Percentiles rank a stretch among this genome's conserved stretches.
Evolutionary conservation across 495 filamentous ascomycete species (phyloP).

Genomic region (Viridothelium virens): DNA sequence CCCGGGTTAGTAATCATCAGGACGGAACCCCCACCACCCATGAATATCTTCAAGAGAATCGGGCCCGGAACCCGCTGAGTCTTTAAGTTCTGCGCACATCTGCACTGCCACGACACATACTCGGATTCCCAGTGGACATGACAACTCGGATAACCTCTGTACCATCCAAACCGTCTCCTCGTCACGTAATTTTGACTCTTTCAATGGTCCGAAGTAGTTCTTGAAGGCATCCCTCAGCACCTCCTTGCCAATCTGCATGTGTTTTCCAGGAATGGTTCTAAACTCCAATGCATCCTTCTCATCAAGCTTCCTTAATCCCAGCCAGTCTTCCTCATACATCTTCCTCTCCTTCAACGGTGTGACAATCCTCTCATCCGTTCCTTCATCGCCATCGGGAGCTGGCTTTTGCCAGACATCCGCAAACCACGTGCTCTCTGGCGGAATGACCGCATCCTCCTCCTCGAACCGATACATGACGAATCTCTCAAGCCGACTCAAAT

Average conservation of each 20-base stretch:
- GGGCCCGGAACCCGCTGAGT: no score
- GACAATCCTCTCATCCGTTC: constrained; percentile 52
- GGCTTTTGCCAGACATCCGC: constrained; percentile 50
- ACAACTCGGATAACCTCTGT: neutral
- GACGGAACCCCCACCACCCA: no score
- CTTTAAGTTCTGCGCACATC: no score
- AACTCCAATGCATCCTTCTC: constrained; percentile 72
- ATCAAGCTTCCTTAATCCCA: constrained; percentile 77
- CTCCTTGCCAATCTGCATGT: constrained; percentile 75
- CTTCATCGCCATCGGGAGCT: neutral
- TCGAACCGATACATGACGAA: constrained; percentile 89
- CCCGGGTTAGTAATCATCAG: no score
- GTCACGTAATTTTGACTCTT: neutral
- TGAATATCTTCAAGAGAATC: no score
- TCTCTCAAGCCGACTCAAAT: constrained; percentile 60
- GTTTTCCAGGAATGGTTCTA: constrained; percentile 57
- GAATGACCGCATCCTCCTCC: constrained; percentile 77
- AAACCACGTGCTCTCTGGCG: constrained; percentile 90
- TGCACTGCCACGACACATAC: no score
- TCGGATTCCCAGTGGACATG: neutral
- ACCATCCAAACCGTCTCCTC: neutral
- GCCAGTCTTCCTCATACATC: constrained; percentile 88
- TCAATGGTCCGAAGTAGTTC: constrained; percentile 57
- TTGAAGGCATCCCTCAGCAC: constrained; percentile 58
- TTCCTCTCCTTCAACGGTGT: constrained; percentile 60